Conservation (phyloP, 495 filamentous ascomycete genomes). For the Penicillium simplicissimum region DNA sequence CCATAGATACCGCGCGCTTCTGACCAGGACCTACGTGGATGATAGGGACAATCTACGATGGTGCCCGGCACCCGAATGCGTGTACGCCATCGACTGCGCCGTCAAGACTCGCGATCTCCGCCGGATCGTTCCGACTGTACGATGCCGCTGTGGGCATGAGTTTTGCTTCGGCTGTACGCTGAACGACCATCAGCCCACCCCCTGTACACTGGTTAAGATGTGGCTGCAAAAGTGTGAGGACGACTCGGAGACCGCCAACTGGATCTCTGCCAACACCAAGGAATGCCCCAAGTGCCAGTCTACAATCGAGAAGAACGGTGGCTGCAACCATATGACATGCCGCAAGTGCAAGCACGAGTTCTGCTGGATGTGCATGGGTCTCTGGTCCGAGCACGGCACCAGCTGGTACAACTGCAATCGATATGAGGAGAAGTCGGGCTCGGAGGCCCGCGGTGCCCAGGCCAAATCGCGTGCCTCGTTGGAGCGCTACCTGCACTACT, state of each 20-base stretch:
- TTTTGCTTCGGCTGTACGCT: slow-evolving; percentile 98
- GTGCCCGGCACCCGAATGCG: slow-evolving; percentile 96
- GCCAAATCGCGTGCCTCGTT: slow-evolving; percentile 85
- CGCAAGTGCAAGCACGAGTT: slow-evolving; percentile 98
- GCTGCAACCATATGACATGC: slow-evolving; percentile 99
- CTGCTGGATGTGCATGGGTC: slow-evolving; percentile 99
- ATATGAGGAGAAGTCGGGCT: slow-evolving; percentile 92
- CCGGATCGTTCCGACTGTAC: slow-evolving; percentile 84
- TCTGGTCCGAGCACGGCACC: slow-evolving; percentile 98
- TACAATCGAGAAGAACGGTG: slow-evolving; percentile 98
- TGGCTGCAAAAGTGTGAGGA: slow-evolving; percentile 99
- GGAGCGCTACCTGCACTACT: slow-evolving; percentile 96
- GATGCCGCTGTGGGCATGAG: slow-evolving; percentile 75
- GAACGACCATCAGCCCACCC: slow-evolving; percentile 89
- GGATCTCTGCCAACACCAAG: slow-evolving; percentile 99
- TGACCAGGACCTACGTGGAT: slow-evolving; percentile 94
- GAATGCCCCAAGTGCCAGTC: slow-evolving; percentile 95
- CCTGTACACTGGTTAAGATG: slow-evolving; percentile 87
- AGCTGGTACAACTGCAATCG: slow-evolving; percentile 99
- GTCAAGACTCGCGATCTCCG: slow-evolving; percentile 83
- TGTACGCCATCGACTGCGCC: slow-evolving; percentile 84
- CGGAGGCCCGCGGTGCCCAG: slow-evolving; percentile 85
- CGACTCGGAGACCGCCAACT: slow-evolving; percentile 97
- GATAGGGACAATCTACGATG: slow-evolving; percentile 93
- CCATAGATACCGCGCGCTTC: slow-evolving; percentile 74